phyloP scores from a whole-genome alignment of 495 filamentous ascomycete genomes.

The Xylaria sp. region DNA sequence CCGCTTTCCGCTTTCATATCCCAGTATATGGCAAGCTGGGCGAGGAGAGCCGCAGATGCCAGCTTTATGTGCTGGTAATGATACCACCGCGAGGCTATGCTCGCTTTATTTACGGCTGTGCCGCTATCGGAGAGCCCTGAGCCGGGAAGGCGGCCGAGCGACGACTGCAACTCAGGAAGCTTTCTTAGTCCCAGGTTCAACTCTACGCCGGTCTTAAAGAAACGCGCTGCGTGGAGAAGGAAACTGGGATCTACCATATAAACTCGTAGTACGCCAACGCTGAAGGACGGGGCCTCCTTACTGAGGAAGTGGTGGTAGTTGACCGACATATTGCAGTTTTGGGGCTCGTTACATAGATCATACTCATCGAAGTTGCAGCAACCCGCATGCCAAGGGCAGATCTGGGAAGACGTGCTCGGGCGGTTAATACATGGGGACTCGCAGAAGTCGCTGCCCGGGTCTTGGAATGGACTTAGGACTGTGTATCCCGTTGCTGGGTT shows the following conservation, averaged over 20 bases:
- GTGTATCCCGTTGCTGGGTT: slow-evolving; percentile 33
- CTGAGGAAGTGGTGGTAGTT: not conserved
- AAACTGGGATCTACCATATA: not conserved
- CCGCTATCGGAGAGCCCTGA: not conserved
- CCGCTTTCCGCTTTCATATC: slow-evolving; percentile 3
- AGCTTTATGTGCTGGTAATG: slow-evolving; percentile 3
- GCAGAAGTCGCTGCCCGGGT: not conserved
- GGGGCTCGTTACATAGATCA: not conserved
- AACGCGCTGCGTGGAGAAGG: not conserved
- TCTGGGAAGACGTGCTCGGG: not conserved
- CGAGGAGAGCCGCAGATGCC: not conserved
- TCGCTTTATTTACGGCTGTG: not conserved
- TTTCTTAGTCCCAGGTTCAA: slow-evolving; percentile 3
- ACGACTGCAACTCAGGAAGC: not conserved
- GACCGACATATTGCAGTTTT: not conserved
- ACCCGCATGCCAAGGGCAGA: not conserved
- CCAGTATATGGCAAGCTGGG: slow-evolving; percentile 30
- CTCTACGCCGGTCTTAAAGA: slow-evolving; percentile 33
- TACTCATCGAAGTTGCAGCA: not conserved
- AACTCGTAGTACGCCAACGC: not conserved
- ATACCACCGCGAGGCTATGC: not conserved
- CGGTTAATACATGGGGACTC: not conserved
- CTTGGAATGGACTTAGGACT: slow-evolving; percentile 33
- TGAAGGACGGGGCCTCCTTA: not conserved
- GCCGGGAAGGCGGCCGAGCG: not conserved